Evolutionary conservation across 2,329 filamentous ascomycete genomes (phyloP).

Genomic region (Epichloe aotearoae): DNA sequence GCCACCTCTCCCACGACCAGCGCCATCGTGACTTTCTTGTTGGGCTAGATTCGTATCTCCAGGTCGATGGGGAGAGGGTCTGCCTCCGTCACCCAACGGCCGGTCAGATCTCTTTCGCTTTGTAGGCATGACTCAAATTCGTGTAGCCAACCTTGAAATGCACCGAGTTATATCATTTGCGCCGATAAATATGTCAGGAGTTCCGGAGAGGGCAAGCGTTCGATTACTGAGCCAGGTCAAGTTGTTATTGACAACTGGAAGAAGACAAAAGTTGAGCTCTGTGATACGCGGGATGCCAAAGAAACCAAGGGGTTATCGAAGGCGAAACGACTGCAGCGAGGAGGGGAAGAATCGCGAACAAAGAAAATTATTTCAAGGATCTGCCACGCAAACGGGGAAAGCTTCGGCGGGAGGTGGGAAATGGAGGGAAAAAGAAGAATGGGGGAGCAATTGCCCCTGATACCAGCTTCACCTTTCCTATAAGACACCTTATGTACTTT

Average conservation of each 20-base stretch:
- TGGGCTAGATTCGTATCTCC: conserved; percentile 41
- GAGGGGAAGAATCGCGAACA: neutral
- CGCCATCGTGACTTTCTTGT: conserved; percentile 42
- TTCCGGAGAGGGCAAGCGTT: neutral
- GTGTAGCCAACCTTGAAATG: conserved; percentile 5
- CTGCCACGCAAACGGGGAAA: neutral
- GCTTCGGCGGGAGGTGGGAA: neutral
- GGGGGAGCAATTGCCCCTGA: neutral
- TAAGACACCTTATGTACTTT: too few species aligned
- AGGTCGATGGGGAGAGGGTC: conserved; percentile 51
- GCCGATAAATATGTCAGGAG: conserved; percentile 2
- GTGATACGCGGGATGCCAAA: neutral
- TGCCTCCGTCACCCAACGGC: conserved; percentile 32
- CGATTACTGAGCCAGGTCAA: neutral
- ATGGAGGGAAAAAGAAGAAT: neutral
- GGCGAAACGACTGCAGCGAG: neutral
- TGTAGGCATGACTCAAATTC: conserved; percentile 34
- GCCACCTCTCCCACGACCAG: conserved; percentile 29
- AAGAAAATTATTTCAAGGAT: neutral
- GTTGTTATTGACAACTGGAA: neutral
- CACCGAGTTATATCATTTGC: conserved; percentile 23
- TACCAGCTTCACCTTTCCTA: neutral
- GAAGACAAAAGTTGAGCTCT: neutral
- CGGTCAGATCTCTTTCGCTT: conserved; percentile 48
- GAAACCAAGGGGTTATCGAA: neutral